Evolutionary conservation across 345 rosid genomes (phyloP).

Genomic region (Populus nigra): DNA sequence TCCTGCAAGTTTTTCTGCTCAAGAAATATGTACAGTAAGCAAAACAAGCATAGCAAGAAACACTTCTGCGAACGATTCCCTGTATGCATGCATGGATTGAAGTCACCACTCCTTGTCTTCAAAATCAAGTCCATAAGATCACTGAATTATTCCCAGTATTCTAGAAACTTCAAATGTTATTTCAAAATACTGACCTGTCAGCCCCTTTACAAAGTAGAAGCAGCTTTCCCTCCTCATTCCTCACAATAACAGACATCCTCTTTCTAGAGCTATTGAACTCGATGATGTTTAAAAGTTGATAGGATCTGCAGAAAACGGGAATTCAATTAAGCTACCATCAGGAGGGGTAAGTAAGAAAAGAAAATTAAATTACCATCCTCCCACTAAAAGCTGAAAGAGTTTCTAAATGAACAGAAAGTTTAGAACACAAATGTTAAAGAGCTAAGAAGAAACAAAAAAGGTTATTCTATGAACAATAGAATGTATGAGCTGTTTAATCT

Average conservation of each 20-base stretch:
- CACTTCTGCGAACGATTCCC: background rate
- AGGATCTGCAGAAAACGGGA: slow-evolving; percentile 50
- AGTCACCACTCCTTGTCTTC: background rate
- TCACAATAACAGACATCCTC: slow-evolving; percentile 90
- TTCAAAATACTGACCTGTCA: slow-evolving; percentile 66
- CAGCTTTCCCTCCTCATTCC: slow-evolving; percentile 64
- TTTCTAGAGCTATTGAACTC: slow-evolving; percentile 78
- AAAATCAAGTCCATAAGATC: background rate
- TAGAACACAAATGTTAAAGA: too few species aligned
- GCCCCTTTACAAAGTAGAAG: slow-evolving; percentile 92
- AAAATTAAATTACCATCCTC: background rate
- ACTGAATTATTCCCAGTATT: background rate
- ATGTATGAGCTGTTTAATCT: background rate
- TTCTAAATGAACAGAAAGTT: background rate
- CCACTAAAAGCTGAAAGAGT: background rate
- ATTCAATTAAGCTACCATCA: background rate
- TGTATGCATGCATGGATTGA: background rate
- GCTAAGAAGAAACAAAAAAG: background rate
- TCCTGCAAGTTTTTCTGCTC: background rate
- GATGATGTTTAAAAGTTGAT: slow-evolving; percentile 61
- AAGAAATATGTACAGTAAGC: background rate
- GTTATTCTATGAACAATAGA: background rate
- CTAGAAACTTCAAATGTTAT: background rate
- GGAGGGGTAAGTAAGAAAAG: background rate
- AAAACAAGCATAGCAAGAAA: background rate